Conservation (phyloP, 345 rosid species). For the Eucalyptus virginea region DNA sequence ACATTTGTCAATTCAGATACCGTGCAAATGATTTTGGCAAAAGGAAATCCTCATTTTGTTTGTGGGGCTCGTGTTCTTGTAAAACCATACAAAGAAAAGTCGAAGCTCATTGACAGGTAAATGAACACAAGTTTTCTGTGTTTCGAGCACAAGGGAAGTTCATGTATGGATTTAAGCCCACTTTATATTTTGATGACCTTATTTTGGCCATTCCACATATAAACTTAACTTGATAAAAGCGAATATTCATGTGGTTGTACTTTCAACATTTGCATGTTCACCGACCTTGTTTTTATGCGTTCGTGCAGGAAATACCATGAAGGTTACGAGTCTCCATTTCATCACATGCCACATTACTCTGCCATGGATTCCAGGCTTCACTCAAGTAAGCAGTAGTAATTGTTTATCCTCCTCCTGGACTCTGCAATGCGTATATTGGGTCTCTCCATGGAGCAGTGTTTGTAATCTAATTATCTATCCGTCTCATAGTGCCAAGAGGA, state of each 20-base stretch:
- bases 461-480: background rate
- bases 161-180: background rate
- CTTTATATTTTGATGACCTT: background rate
- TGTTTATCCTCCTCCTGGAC: background rate
- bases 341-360: slow-evolving; percentile 11
- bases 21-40: slow-evolving; percentile 37
- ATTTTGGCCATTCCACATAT: background rate
- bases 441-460: background rate
- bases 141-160: background rate
- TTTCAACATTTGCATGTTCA: background rate
- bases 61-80: slow-evolving; percentile 64
- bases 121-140: background rate
- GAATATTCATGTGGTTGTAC: background rate
- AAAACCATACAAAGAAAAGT: slow-evolving; percentile 61
- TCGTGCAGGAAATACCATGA: slow-evolving; percentile 36
- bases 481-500: slow-evolving; percentile 28
- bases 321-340: slow-evolving; percentile 18
- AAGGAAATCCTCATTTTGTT: slow-evolving; percentile 69
- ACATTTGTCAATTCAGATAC: slow-evolving; percentile 48
- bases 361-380: slow-evolving; percentile 43
- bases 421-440: background rate
- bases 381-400: slow-evolving; percentile 19
- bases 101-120: slow-evolving; percentile 51
- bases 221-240: background rate
- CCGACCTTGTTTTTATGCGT: background rate